Base-by-base conservation (phyloP, 768 basidiomycete species). In the Cystofilobasidium ferigula region DNA sequence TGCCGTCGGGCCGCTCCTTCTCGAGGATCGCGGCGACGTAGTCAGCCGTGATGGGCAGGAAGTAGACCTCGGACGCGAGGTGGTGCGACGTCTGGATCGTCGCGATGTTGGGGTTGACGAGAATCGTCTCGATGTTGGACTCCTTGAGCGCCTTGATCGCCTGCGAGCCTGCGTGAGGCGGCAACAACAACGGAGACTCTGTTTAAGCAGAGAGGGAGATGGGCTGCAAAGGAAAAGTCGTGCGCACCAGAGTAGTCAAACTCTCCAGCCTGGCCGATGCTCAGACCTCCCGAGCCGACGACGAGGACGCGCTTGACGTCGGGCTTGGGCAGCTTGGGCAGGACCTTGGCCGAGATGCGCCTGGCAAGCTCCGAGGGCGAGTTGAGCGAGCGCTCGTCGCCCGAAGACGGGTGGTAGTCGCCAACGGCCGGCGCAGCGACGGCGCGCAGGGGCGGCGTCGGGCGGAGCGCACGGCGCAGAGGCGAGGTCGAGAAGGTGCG, bases 41-140 rank as follows among this genome's bases (percentile, higher is more conserved):
- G 77, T 98, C 95, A 60, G 89, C 78, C 0, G 95, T 97, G 72
- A 99, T 84, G 56, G 95, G 95, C 40, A 99, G 78, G 79, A 98
- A 99, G 79, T 98, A 99, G 71, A 98, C 91, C 75, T 97, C 89
- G 1, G 87, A 87, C 34, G 95, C 95, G 69, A 99, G 81, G 76
- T 97, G 86, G 75, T 99, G 95, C 10, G 93, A 97, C 1, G 95
- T 98, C 78, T 99, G 95, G 87, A 94, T 97, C 35, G 95, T 98
- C 48, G 95, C 94, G 70, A 98, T 97, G 75, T 99, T 98, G 56
- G 95, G 95, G 77, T 98, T 99, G 76, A 99, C 90, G 69, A 99
- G 85, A 69, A 99, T 85, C 36, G 91, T 89, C 63, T 88, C 83
- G 60, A 99, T 86, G 61, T 93, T 93, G 76, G 93, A 90, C 77